phyloP scores from a whole-genome alignment of 1,284 basidiomycete species.

The Thecaphora thlaspeos region DNA sequence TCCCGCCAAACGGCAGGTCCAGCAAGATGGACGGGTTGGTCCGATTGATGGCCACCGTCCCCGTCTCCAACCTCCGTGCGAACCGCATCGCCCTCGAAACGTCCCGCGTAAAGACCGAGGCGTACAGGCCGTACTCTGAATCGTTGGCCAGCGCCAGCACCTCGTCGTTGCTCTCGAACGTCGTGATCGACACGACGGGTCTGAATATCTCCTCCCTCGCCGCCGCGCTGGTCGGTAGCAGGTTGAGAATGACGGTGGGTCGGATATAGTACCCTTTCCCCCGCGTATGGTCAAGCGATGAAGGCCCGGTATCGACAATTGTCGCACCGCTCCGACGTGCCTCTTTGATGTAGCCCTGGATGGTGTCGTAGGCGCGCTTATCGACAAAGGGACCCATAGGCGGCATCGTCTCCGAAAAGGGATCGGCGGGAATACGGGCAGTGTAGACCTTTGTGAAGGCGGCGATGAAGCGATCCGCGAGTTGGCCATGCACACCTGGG shows the following conservation, averaged over 20 bases:
- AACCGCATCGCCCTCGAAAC: constrained; percentile 72
- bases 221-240: constrained; percentile 65
- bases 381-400: constrained; percentile 88
- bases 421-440: constrained; percentile 70
- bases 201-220: constrained; percentile 75
- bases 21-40: constrained; percentile 18
- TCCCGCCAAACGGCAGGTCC: constrained; percentile 41
- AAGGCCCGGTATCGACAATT: constrained; percentile 69
- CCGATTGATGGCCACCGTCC: constrained; percentile 75
- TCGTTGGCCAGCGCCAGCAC: constrained; percentile 76
- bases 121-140: constrained; percentile 76
- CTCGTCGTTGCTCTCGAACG: constrained; percentile 61
- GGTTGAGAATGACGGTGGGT: constrained; percentile 64
- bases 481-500: constrained; percentile 65
- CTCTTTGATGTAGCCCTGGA: constrained; percentile 84
- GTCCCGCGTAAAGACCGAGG: constrained; percentile 79
- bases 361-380: constrained; percentile 74
- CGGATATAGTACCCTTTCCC: constrained; percentile 64
- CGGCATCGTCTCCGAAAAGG: constrained; percentile 67
- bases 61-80: constrained; percentile 74
- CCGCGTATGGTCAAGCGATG: constrained; percentile 13
- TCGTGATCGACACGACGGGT: constrained; percentile 67
- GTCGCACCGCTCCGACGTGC: constrained; percentile 77
- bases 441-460: constrained; percentile 58
- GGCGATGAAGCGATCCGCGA: constrained; percentile 71